Base-by-base conservation (phyloP, 1,284 basidiomycete genomes). In the Wolfiporia cocos region DNA sequence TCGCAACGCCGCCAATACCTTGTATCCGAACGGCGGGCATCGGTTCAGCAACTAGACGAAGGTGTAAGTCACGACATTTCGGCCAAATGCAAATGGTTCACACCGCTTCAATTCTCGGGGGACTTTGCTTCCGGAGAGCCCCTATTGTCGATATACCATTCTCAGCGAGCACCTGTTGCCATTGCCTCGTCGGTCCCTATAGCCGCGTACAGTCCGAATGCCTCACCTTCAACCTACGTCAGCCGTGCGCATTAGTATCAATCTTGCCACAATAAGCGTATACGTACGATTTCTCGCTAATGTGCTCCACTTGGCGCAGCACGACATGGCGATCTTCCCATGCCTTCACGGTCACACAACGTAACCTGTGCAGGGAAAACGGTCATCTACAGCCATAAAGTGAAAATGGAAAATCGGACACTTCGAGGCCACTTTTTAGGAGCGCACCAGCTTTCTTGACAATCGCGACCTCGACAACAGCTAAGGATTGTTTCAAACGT, bases 241-340 rank as follows among this genome's bases (percentile, higher is more conserved):
- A n/a, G 18, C 23, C 9, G 19, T 14, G 3, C 10, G n/a, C 2
- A 18, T 3, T 7, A 28, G 26, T 9, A 9, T 11, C 11, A 30
- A n/a, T n/a, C n/a, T n/a, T n/a, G n/a, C n/a, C n/a, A 12, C 1
- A n/a, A 17, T 19, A 20, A 5, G 4, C 20, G 20, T 32, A 7
- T 4, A 63, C 80, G 57, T 45, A 89, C 86, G 86, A 89, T 73
- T 89, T 90, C 55, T 91, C 87, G 31, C 89, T 90, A 37, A 92
- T 81, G 18, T 81, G 76, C 34, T 87, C 81, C 36, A 92, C 73
- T 56, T 92, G 89, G 38, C 81, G 74, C 43, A 92, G 67, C 12
- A 90, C 84, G 17, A 81, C 67, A 10, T 88, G 83, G 28, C 87
- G 69, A 54, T 89, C 86, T 53, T 92, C 89, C 89, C 89, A 92